Base-by-base conservation (phyloP, 176 grass and related monocot genomes). In the Phyllostachys edulis region DNA sequence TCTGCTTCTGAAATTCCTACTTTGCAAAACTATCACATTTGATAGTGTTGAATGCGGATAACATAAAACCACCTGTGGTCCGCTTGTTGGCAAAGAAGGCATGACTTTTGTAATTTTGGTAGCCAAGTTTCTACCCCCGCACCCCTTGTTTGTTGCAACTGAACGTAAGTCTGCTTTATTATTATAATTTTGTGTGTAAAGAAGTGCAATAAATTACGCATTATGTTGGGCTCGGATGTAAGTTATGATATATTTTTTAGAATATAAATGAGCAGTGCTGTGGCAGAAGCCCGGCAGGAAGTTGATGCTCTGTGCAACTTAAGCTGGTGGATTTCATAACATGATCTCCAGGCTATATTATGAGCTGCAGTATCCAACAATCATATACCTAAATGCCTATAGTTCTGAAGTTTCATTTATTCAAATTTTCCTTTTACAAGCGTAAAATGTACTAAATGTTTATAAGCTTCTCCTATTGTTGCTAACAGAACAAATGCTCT, bases 101-200 rank as follows among this genome's bases (percentile, higher is more conserved):
- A 49, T 49, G 46, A 41, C 20, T 17, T 47, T 15, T 62, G 54
- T 65, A 64, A 47, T 88, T 88, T 82, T 77, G 63, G 42, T 79
- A 70, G n/a, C 67, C 9, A 62, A 50, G n/a, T 57, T 46, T 18
- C 21, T 60, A 7, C 1, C 15, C 11, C 1, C 20, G 6, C 60
- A 5, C 24, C 32, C 5, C 74, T 46, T 56, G 20, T 69, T 77
- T 67, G 4, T 37, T 37, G 18, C 39, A 42, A 51, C 5, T 37
- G 38, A 82, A 13, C 7, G 5, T 6, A 29, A 27, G 2, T 36
- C 13, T 15, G 46, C 15, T 49, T 49, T 29, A 29, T 29, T 29
- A 29, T 29, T 29, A 29, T 29, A 1, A 29, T 29, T 29, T 11
- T 60, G 7, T 9, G 57, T 61, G 57, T 26, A 61, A 26, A 26